A percentile compares a stretch with the other conserved stretches of the same genome.
phyloP scores from a whole-genome alignment of 345 rosid genomes.

The Aquilaria sinensis region DNA sequence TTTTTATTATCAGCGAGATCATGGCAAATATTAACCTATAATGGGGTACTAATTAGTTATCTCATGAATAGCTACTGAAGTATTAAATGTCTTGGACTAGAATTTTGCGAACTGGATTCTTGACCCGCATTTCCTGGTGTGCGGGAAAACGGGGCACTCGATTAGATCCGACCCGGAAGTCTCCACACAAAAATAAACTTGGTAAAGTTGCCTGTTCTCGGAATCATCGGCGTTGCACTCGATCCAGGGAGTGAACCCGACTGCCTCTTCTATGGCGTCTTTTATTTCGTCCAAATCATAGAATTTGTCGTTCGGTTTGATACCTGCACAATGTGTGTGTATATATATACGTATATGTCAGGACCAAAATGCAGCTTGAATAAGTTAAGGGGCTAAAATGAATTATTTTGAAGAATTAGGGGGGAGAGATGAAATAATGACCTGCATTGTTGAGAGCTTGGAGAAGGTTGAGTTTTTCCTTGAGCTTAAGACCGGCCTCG shows the following conservation, averaged over 20 bases:
- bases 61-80: too few relatives aligned
- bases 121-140: constrained; percentile 38
- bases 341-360: too few relatives aligned
- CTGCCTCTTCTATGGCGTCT: constrained; percentile 46
- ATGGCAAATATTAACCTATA: too few relatives aligned
- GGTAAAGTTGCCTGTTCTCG: constrained; percentile 75
- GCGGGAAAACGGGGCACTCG: constrained; percentile 73
- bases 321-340: constrained; percentile 25
- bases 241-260: constrained; percentile 62
- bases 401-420: not conserved
- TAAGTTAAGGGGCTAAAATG: too few relatives aligned
- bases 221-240: constrained; percentile 63
- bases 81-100: constrained; percentile 14
- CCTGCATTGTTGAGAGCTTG: constrained; percentile 49
- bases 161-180: constrained; percentile 51
- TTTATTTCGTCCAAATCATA: constrained; percentile 51
- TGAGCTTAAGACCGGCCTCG: constrained; percentile 46
- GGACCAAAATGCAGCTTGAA: too few relatives aligned
- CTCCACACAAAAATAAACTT: constrained; percentile 81
- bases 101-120: constrained; percentile 71
- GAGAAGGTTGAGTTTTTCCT: constrained; percentile 47
- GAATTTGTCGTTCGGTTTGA: constrained; percentile 46
- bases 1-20: too few relatives aligned
- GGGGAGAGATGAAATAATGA: constrained; percentile 9
- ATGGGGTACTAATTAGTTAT: too few relatives aligned